Percentiles rank a stretch among this genome's conserved stretches.
Conservation (phyloP, 2,329 filamentous ascomycete species). For the Chlorencoelia australis region DNA sequence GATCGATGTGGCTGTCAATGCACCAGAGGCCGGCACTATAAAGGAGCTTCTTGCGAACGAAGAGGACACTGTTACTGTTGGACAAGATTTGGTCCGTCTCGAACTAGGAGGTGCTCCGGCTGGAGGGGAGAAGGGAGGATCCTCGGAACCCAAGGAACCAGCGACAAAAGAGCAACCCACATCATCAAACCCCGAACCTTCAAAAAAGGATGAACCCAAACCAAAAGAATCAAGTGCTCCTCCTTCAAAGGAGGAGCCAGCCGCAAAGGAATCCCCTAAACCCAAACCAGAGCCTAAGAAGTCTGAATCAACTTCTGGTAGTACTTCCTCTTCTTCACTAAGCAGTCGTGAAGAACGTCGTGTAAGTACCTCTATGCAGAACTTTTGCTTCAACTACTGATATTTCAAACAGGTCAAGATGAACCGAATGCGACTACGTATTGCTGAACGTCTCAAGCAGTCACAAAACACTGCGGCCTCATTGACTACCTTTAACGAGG, state of each 20-base stretch:
- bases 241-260: slow-evolving; percentile 32
- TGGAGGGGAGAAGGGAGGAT: slow-evolving; percentile 41
- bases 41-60: slow-evolving; percentile 87
- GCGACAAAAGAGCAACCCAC: slow-evolving; percentile 47
- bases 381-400: slow-evolving; percentile 6
- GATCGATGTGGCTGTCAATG: slow-evolving; percentile 97
- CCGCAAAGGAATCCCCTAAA: slow-evolving; percentile 31
- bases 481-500: slow-evolving; percentile 96
- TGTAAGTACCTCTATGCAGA: slow-evolving; percentile 40
- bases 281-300: slow-evolving; percentile 29
- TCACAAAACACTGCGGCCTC: slow-evolving; percentile 98
- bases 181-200: slow-evolving; percentile 32
- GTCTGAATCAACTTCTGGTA: slow-evolving; percentile 25
- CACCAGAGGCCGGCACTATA: slow-evolving; percentile 80
- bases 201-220: slow-evolving; percentile 32
- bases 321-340: slow-evolving; percentile 32
- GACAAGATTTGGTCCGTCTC: slow-evolving; percentile 79
- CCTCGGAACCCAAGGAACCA: slow-evolving; percentile 46
- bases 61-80: slow-evolving; percentile 90
- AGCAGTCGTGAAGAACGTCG: slow-evolving; percentile 80
- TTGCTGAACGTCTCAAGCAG: slow-evolving; percentile 96
- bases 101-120: slow-evolving; percentile 62
- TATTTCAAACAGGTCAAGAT: slow-evolving; percentile 70
- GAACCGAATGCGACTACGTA: slow-evolving; percentile 98
- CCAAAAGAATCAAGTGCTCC: slow-evolving; percentile 31